Evolutionary conservation across 139 green algal genomes (phyloP), one percentile per base, ranked within the genome.

Genomic region (Chara braunii): DNA sequence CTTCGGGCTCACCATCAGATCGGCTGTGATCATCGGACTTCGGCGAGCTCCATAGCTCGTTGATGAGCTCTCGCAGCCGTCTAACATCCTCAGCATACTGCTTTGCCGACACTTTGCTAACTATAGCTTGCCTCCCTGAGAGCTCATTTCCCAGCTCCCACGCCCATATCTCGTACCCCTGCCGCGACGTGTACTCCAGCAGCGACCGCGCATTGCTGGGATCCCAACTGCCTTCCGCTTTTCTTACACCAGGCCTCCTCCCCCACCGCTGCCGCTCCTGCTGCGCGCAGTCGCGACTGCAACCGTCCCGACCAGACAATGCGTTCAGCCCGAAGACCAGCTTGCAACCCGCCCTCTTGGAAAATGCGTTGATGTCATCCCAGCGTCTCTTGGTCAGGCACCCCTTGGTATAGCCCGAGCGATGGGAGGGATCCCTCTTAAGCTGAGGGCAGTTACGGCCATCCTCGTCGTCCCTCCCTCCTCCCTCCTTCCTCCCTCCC

Each of bases 141-240:
- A 70, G 7, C 61, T 70, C 53, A 54, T 70, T 70, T 14, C 52
- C 61, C 54, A 70, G 54, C 14, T 70, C 51, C 52, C 14, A 72
- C 22, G 54, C 50, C 11, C 48, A 40, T 29, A 70, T 7, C 23
- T 74, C 9, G 30, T 70, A 56, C 24, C 61, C 61, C 11, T 63
- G 14, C 8, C 9, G 9, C 12, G 14, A 22, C n/a, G 18, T 71
- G 52, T 43, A 73, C 12, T 70, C 12, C 24, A 70, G 50, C n/a
- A 70, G 54, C 9, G 52, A 30, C n/a, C 14, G 11, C 12, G 61
- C 61, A 34, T 70, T 70, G 52, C 8, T 64, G 12, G 51, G 7
- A 54, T 70, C 22, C 61, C 61, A 70, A 22, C 22, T 9, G 12
- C 61, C 61, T n/a, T n/a, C n/a, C n/a, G n/a, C n/a, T n/a, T n/a